A percentile compares a stretch with the other conserved stretches of the same genome.
phyloP scores from a whole-genome alignment of 2,329 filamentous ascomycete genomes.

The Juglanconis sp. region DNA sequence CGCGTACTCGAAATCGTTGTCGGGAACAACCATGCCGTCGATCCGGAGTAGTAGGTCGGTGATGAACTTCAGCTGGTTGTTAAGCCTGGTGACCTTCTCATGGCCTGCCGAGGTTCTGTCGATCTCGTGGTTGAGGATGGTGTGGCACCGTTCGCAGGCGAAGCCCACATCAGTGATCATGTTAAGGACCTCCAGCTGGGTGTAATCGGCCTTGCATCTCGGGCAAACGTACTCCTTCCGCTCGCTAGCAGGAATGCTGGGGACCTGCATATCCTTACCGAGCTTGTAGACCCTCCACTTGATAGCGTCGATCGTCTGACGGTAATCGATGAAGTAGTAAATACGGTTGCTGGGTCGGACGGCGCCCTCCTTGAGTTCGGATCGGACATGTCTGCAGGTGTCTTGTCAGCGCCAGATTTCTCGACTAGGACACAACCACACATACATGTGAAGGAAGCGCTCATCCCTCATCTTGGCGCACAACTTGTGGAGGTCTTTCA shows the following conservation, averaged over 20 bases:
- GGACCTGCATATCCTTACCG: constrained; percentile 82
- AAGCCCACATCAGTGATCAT: constrained; percentile 70
- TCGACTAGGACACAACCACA: constrained; percentile 19
- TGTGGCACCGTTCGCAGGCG: constrained; percentile 75
- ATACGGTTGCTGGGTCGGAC: constrained; percentile 80
- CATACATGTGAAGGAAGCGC: constrained; percentile 77
- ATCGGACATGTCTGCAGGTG: constrained; percentile 60
- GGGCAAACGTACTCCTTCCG: constrained; percentile 89
- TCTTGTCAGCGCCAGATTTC: constrained; percentile 3
- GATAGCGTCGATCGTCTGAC: constrained; percentile 90
- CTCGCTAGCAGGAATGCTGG: constrained; percentile 75
- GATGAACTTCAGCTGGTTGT: constrained; percentile 76
- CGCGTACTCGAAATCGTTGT: constrained; percentile 70
- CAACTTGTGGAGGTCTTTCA: constrained; percentile 84
- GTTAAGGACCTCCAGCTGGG: constrained; percentile 84
- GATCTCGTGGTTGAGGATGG: constrained; percentile 60
- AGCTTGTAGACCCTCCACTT: constrained; percentile 91
- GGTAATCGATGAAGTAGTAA: constrained; percentile 97
- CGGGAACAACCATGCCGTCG: constrained; percentile 70
- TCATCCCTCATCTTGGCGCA: constrained; percentile 83
- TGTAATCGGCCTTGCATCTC: constrained; percentile 82
- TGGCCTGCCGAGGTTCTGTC: constrained; percentile 68
- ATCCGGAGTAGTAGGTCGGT: constrained; percentile 74
- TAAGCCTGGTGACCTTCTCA: constrained; percentile 70
- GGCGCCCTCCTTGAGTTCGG: constrained; percentile 76